phyloP scores from a whole-genome alignment of 108 stramenopile genomes.

The Pseudonitzschia multiseries region DNA sequence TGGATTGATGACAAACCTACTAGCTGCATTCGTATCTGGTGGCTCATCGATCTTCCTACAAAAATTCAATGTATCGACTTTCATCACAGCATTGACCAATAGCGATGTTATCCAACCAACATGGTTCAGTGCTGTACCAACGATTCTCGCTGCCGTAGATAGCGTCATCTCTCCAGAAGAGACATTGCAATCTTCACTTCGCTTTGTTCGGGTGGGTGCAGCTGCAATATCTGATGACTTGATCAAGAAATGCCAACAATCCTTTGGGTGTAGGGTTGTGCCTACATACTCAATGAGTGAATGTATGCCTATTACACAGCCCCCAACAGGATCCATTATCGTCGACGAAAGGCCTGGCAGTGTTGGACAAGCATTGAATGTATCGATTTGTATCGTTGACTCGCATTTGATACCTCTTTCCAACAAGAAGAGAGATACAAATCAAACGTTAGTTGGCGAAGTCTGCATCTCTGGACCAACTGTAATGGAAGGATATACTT shows the following conservation, averaged over 20 bases:
- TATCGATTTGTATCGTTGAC: constrained; percentile 18
- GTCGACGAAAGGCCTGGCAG: neutral
- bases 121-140: constrained; percentile 41
- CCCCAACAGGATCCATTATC: neutral
- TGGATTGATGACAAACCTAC: constrained; percentile 28
- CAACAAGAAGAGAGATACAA: neutral
- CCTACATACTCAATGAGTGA: constrained; percentile 41
- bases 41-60: constrained; percentile 18
- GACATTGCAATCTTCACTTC: neutral
- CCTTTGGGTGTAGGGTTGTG: constrained; percentile 13
- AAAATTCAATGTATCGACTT: neutral
- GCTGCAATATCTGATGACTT: constrained; percentile 14
- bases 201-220: constrained; percentile 25
- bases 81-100: neutral
- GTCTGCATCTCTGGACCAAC: constrained; percentile 28
- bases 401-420: constrained; percentile 10
- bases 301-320: constrained; percentile 24
- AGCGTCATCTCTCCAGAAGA: neutral
- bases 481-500: constrained; percentile 27
- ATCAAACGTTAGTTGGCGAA: constrained; percentile 19
- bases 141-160: constrained; percentile 24
- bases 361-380: constrained; percentile 12
- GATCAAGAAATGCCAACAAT: constrained; percentile 6
- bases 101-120: neutral
- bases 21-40: constrained; percentile 27